Percentiles rank a stretch among this genome's conserved stretches.
phyloP scores from a whole-genome alignment of 2,329 filamentous ascomycete genomes.

The Aphanocladium album region DNA sequence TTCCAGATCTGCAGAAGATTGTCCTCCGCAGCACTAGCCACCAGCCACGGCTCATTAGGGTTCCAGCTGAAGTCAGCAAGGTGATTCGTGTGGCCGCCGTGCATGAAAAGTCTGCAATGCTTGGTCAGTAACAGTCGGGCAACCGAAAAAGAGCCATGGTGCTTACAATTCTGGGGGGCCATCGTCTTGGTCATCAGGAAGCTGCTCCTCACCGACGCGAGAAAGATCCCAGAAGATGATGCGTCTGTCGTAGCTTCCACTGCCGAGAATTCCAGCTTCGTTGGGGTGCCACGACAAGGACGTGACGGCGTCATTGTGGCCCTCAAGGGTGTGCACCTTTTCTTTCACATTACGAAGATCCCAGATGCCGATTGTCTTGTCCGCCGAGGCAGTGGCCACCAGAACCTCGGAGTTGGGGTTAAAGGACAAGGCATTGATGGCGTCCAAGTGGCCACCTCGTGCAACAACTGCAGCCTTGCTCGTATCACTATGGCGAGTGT shows the following conservation, averaged over 20 bases:
- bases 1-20: constrained; percentile 96
- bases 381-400: constrained; percentile 86
- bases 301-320: constrained; percentile 84
- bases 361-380: constrained; percentile 94
- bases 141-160: neutral
- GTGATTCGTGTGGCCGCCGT: constrained; percentile 95
- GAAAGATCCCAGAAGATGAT: constrained; percentile 97
- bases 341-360: constrained; percentile 86
- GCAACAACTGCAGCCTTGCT: constrained; percentile 65
- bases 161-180: constrained; percentile 89
- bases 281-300: constrained; percentile 93
- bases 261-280: constrained; percentile 82
- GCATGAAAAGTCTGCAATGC: constrained; percentile 77
- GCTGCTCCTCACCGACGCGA: constrained; percentile 87
- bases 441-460: constrained; percentile 75
- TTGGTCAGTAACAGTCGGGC: neutral
- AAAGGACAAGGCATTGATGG: constrained; percentile 93
- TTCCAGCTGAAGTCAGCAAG: constrained; percentile 98
- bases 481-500: constrained; percentile 65
- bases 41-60: constrained; percentile 90
- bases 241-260: constrained; percentile 85
- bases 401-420: constrained; percentile 88
- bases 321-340: constrained; percentile 84
- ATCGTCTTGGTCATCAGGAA: constrained; percentile 90
- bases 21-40: constrained; percentile 93